Conservation (phyloP, 305 asterid genomes). For the Rubia balearica region DNA sequence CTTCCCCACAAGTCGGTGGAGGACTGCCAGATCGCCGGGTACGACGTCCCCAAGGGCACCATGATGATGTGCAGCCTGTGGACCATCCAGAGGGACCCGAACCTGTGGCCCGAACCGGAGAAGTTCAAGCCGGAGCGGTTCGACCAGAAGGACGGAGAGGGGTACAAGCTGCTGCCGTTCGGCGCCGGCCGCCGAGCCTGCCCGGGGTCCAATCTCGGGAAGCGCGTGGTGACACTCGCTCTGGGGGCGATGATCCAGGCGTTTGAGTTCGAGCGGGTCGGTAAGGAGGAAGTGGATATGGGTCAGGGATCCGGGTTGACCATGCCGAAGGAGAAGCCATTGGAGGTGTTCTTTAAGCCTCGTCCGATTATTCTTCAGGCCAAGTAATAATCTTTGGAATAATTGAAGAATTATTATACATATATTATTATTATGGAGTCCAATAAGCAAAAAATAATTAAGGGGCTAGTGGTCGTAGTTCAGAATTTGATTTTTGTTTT, state of each 20-base stretch:
- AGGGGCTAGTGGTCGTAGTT: background rate
- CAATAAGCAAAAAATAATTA: background rate
- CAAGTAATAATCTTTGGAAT: background rate
- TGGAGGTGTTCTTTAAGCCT: conserved; percentile 10
- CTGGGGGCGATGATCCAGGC: conserved; percentile 9
- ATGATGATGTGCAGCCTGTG: conserved; percentile 30
- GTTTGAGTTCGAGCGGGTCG: background rate
- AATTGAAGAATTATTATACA: background rate
- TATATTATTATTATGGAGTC: background rate
- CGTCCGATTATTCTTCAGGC: background rate
- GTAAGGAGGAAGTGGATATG: conserved; percentile 13
- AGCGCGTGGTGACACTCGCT: background rate
- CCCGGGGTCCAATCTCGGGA: background rate
- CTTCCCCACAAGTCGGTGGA: conserved; percentile 25
- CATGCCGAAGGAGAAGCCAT: conserved; percentile 11
- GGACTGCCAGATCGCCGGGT: conserved; percentile 23
- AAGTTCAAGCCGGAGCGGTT: conserved; percentile 31
- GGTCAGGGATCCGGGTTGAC: conserved; percentile 7
- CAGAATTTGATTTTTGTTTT: background rate
- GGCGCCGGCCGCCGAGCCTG: conserved; percentile 9
- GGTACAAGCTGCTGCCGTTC: conserved; percentile 15
- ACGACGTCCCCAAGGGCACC: conserved; percentile 25
- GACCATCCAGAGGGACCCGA: conserved; percentile 39
- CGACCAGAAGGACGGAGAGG: conserved; percentile 15
- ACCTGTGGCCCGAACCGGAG: conserved; percentile 25